phyloP scores from a whole-genome alignment of 257 asterid genomes.

The Fraxinus excelsior region DNA sequence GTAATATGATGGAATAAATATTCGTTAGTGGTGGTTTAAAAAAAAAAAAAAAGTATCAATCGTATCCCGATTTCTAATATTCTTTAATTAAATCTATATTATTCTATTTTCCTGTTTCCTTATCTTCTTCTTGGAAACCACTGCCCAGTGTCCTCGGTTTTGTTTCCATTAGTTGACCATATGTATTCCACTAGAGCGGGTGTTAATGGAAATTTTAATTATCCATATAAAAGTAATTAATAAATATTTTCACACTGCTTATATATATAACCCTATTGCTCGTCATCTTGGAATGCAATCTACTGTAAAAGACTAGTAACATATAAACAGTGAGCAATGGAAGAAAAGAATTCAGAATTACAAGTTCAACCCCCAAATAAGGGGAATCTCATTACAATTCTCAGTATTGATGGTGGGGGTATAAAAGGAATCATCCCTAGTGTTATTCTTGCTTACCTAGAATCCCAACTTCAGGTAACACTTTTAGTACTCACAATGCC shows the following conservation, averaged over 20 bases:
- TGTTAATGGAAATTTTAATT: background rate
- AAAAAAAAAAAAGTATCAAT: background rate
- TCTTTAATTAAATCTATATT: background rate
- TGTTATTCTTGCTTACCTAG: constrained; percentile 45
- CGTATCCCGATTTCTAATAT: background rate
- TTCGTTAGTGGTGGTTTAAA: too few relatives aligned
- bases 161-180: background rate
- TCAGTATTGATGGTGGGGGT: constrained; percentile 63
- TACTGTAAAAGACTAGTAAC: background rate
- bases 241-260: background rate
- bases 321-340: constrained; percentile 17
- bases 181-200: background rate
- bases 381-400: constrained; percentile 47
- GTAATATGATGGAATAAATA: too few relatives aligned
- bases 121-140: background rate
- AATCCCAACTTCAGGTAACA: constrained; percentile 59
- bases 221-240: background rate
- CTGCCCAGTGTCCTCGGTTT: background rate
- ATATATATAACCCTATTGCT: background rate
- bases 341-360: background rate
- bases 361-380: constrained; percentile 36
- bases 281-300: background rate
- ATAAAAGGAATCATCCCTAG: constrained; percentile 60
- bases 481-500: background rate
- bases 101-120: background rate